phyloP scores from a whole-genome alignment of 2,329 filamentous ascomycete genomes.

The Calonectria pseudoreteaudii region DNA sequence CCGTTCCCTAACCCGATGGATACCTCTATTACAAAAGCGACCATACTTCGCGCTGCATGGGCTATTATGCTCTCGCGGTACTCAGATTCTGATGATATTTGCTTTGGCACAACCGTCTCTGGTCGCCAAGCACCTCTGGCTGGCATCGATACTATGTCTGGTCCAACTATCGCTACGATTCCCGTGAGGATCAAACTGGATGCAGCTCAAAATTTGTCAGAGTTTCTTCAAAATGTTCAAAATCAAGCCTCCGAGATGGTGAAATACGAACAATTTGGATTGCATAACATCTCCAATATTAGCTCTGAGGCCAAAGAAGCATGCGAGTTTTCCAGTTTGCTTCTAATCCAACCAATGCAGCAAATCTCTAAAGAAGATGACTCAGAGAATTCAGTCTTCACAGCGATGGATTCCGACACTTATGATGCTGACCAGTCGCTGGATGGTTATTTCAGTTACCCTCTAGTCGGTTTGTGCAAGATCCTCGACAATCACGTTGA shows the following conservation, averaged over 20 bases:
- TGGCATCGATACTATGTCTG: constrained; percentile 37
- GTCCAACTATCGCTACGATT: constrained; percentile 26
- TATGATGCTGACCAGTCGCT: constrained; percentile 32
- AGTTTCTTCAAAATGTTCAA: background rate
- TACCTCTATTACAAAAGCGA: constrained; percentile 21
- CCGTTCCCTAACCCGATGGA: background rate
- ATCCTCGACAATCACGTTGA: background rate
- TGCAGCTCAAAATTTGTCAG: constrained; percentile 31
- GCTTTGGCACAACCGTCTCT: constrained; percentile 40
- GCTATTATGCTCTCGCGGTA: constrained; percentile 36
- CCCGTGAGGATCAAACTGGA: constrained; percentile 37
- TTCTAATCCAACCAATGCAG: constrained; percentile 1
- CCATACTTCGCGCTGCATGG: constrained; percentile 45
- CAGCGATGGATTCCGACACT: background rate
- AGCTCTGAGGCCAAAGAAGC: constrained; percentile 1
- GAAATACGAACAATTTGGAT: constrained; percentile 7
- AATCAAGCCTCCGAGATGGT: constrained; percentile 5
- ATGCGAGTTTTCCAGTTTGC: constrained; percentile 9
- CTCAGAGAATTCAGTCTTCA: background rate
- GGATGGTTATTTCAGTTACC: constrained; percentile 33
- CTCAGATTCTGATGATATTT: constrained; percentile 42
- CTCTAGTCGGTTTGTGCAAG: background rate
- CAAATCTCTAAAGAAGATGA: background rate
- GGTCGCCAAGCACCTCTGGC: constrained; percentile 40
- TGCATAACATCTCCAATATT: constrained; percentile 6